Base-by-base conservation (phyloP, 768 basidiomycete genomes). In the Mycena sanguinolenta region DNA sequence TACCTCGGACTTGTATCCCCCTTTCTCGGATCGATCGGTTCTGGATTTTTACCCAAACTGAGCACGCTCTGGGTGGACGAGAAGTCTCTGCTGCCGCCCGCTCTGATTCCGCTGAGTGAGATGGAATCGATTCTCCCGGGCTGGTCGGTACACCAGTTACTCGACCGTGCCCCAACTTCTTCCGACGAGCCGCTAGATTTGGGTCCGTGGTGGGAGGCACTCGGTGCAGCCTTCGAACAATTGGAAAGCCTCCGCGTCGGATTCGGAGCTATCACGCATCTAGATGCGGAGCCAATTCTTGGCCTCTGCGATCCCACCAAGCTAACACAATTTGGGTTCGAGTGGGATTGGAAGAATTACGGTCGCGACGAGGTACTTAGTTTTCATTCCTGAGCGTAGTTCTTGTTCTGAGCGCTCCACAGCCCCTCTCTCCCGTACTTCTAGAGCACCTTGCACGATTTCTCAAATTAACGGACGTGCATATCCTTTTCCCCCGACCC, bases 31-130 rank as follows among this genome's bases (percentile, higher is more conserved):
- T 23, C 53, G 1, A 60, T 59, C 9, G 2, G 13, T 68, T 67
- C 59, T 30, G 75, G 39, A 46, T 55, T 57, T 4, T 50, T 77
- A 19, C 66, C 60, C 19, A 69, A 73, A 21, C 69, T 77, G 21
- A 60, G 44, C 13, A 44, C 62, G 49, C 72, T 77, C 2, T 77
- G 75, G 76, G 74, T 75, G 34, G 69, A 77, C 53, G 63, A 74
- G 50, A 57, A 55, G 19, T 63, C 68, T 28, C 57, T 77, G 6
- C 9, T 53, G 4, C 60, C 36, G 39, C 39, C 39, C 16, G 63
- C 69, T 34, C 53, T 77, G 6, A 9, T 53, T 12, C 60, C 36
- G 19, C 46, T 25, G 1, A 2, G 10, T 23, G 0, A 16, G 4
- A 19, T n/a, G 44, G 44, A 6, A 1, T 21, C 39, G 39, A 39